Percentiles rank a stretch among this genome's conserved stretches.
Conservation (phyloP, 352 stramenopile genomes). For the Pythium aquatile region DNA sequence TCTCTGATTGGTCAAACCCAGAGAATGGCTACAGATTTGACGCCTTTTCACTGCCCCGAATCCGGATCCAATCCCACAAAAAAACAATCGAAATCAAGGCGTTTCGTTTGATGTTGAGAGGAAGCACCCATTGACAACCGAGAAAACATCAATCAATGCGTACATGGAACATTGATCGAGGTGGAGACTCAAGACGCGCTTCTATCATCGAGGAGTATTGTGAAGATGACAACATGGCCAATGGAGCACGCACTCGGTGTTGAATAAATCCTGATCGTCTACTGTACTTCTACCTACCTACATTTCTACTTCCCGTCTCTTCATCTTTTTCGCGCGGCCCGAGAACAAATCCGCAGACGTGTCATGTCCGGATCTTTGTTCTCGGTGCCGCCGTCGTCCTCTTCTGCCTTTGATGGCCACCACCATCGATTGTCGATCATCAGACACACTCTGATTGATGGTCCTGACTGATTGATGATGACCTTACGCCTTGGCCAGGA, state of each 20-base stretch:
- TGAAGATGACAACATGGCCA: neutral
- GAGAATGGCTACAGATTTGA: conserved; percentile 19
- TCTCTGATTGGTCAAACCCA: conserved; percentile 12
- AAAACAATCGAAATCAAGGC: neutral
- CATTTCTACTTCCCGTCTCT: neutral
- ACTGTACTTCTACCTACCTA: neutral
- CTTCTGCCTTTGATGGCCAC: neutral
- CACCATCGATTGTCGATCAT: neutral
- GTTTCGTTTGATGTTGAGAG: no score
- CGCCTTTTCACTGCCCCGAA: neutral
- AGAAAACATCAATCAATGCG: no score
- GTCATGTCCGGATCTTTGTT: neutral
- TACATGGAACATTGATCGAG: no score
- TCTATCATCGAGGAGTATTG: neutral
- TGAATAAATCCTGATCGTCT: neutral
- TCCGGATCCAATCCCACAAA: no score
- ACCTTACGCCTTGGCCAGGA: conserved; percentile 32
- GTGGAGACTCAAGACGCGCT: no score
- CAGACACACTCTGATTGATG: neutral
- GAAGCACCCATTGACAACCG: no score
- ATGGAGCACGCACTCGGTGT: neutral
- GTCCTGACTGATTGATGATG: neutral
- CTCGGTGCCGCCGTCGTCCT: neutral
- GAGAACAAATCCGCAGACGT: neutral
- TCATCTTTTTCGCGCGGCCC: neutral